phyloP scores from a whole-genome alignment of 2,329 filamentous ascomycete genomes.

The Didymellaceae sp. region DNA sequence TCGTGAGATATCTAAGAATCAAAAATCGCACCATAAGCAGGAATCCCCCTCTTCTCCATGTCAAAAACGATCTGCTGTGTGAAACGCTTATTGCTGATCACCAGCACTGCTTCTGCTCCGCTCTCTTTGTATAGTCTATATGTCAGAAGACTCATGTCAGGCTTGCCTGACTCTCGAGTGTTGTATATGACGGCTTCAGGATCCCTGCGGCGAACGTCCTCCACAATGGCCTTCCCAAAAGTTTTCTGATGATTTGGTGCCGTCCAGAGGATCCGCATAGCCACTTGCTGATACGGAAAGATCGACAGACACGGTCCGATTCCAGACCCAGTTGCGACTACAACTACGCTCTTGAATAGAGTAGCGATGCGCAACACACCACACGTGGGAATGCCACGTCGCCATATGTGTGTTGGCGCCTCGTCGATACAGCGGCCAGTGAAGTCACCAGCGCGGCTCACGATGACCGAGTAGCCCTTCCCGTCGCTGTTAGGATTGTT shows the following conservation, averaged over 20 bases:
- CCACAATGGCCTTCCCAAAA: slow-evolving; percentile 67
- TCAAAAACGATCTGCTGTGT: slow-evolving; percentile 75
- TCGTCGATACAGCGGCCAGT: slow-evolving; percentile 43
- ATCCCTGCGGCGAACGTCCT: slow-evolving; percentile 65
- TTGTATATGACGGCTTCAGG: slow-evolving; percentile 72
- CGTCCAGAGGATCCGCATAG: slow-evolving; percentile 73
- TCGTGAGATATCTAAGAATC: slow-evolving; percentile 57
- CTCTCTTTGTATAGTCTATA: slow-evolving; percentile 61
- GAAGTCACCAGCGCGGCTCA: slow-evolving; percentile 50
- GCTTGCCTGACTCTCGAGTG: slow-evolving; percentile 66
- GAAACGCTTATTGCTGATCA: slow-evolving; percentile 75
- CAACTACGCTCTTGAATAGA: slow-evolving; percentile 46
- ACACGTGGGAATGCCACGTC: slow-evolving; percentile 47
- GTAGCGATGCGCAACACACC: slow-evolving; percentile 47
- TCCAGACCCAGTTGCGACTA: slow-evolving; percentile 49
- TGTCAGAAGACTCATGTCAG: slow-evolving; percentile 66
- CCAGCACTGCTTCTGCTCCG: slow-evolving; percentile 71
- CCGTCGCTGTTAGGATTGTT: slow-evolving; percentile 20
- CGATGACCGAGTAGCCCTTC: slow-evolving; percentile 45
- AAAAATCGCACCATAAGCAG: slow-evolving; percentile 77
- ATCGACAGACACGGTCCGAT: slow-evolving; percentile 57
- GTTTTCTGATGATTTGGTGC: slow-evolving; percentile 69
- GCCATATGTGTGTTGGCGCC: slow-evolving; percentile 46
- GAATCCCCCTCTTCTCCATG: slow-evolving; percentile 70
- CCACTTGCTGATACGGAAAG: slow-evolving; percentile 56